A percentile compares a stretch with the other conserved stretches of the same genome.
phyloP scores from a whole-genome alignment of 768 basidiomycete genomes.

The Amanita rubescens region DNA sequence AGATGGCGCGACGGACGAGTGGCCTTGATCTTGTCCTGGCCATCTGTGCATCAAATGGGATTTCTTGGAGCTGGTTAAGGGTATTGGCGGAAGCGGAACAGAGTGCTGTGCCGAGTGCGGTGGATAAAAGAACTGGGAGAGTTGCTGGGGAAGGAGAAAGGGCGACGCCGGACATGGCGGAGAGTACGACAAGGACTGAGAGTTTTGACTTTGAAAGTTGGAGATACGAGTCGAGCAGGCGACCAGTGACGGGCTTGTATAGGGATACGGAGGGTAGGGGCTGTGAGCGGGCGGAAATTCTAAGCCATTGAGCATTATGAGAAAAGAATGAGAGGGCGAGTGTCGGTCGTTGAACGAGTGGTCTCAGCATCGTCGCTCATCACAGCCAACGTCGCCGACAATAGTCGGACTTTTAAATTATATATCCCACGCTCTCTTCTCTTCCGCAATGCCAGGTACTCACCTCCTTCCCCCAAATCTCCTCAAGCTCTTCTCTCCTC shows the following conservation, averaged over 20 bases:
- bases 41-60: slow-evolving; percentile 97
- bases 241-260: slow-evolving; percentile 28
- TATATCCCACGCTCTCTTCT: slow-evolving; percentile 8
- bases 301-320: slow-evolving; percentile 50
- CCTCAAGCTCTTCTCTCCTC: slow-evolving; percentile 92
- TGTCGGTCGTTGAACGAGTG: slow-evolving; percentile 13
- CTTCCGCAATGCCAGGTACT: slow-evolving; percentile 51
- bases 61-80: slow-evolving; percentile 90
- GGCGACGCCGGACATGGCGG: slow-evolving; percentile 88
- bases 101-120: slow-evolving; percentile 83
- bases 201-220: slow-evolving; percentile 84
- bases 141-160: slow-evolving; percentile 84
- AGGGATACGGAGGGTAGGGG: slow-evolving; percentile 13
- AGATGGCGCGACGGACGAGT: slow-evolving; percentile 78
- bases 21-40: slow-evolving; percentile 82
- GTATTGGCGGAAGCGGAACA: slow-evolving; percentile 93
- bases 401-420: background rate
- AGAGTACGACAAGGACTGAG: slow-evolving; percentile 77
- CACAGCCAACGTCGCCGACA: background rate
- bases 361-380: background rate
- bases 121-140: slow-evolving; percentile 76
- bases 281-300: slow-evolving; percentile 8
- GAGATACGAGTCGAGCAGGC: slow-evolving; percentile 59
- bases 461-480: slow-evolving; percentile 93
- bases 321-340: slow-evolving; percentile 55